Evolutionary conservation across 495 filamentous ascomycete species (phyloP).

Genomic region (Aspergillus avenaceus): DNA sequence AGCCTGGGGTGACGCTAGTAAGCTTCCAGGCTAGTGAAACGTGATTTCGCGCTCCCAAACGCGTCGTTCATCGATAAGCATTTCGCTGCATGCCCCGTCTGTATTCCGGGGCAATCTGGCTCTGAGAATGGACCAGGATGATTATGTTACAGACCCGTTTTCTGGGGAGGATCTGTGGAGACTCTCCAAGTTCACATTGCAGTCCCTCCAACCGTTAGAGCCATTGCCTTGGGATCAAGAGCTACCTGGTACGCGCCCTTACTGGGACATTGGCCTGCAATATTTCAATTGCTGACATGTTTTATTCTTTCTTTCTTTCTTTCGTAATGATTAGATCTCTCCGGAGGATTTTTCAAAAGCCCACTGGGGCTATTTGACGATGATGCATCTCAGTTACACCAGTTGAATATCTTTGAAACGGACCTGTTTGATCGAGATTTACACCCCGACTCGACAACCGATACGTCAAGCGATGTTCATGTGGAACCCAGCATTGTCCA

Average conservation of each 20-base stretch:
- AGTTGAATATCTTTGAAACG: slow-evolving; percentile 28
- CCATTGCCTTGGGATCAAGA: slow-evolving; percentile 33
- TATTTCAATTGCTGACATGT: not conserved
- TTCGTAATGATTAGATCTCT: slow-evolving; percentile 27
- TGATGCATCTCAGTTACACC: slow-evolving; percentile 23
- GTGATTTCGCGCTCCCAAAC: slow-evolving; percentile 19
- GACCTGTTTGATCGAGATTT: slow-evolving; percentile 15
- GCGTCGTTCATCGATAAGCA: slow-evolving; percentile 19
- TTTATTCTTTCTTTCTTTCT: not conserved
- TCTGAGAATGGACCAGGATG: slow-evolving; percentile 40
- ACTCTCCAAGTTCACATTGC: slow-evolving; percentile 42
- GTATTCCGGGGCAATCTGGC: not conserved
- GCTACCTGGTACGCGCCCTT: slow-evolving; percentile 28
- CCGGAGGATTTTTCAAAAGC: slow-evolving; percentile 22
- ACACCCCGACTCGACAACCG: slow-evolving; percentile 19
- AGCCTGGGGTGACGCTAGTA: slow-evolving; percentile 5
- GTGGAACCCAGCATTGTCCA: slow-evolving; percentile 7
- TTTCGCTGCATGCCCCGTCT: not conserved
- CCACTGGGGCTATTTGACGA: slow-evolving; percentile 18
- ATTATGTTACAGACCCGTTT: slow-evolving; percentile 58
- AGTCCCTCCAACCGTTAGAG: slow-evolving; percentile 36
- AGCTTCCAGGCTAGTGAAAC: slow-evolving; percentile 12
- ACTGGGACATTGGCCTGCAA: not conserved
- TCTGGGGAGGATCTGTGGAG: slow-evolving; percentile 65
- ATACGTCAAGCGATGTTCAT: slow-evolving; percentile 28